These are phyloP conservation scores for Prunus davidiana DNA, from an alignment of 306 rosid species.

Conservation along the genomic window DNA sequence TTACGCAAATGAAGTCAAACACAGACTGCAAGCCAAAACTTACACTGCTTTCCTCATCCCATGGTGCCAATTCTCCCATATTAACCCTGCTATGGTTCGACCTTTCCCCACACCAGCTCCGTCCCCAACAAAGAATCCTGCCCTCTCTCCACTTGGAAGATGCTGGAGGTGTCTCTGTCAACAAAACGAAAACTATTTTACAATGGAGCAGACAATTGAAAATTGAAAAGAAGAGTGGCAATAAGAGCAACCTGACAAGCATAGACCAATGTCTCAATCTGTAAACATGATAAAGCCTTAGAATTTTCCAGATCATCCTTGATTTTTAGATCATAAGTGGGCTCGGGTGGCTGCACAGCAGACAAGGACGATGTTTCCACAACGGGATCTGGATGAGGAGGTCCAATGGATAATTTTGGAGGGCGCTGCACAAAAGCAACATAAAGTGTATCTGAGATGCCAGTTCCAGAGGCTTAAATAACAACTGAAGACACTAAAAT, in stretches of 20 bases:
- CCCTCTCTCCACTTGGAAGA: conserved; percentile 70
- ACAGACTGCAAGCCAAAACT: conserved; percentile 38
- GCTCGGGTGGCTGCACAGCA: conserved; percentile 99
- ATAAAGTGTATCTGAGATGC: conserved; percentile 21
- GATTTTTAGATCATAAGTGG: conserved; percentile 73
- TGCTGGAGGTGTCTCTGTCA: conserved; percentile 91
- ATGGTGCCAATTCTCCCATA: conserved; percentile 94
- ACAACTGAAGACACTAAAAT: conserved; percentile 11
- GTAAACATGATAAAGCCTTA: conserved; percentile 86
- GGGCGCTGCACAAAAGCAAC: conserved; percentile 70
- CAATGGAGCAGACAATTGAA: conserved; percentile 16
- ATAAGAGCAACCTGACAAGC: conserved; percentile 88
- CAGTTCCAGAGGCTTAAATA: conserved; percentile 27
- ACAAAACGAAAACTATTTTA: conserved; percentile 39
- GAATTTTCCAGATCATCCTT: conserved; percentile 64
- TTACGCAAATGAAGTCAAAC: not conserved
- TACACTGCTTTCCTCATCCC: conserved; percentile 87
- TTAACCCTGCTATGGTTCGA: conserved; percentile 92
- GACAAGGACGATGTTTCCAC: conserved; percentile 97
- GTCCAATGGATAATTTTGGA: conserved; percentile 88
- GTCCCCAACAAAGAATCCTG: conserved; percentile 93
- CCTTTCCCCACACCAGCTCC: conserved; percentile 99
- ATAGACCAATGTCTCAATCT: conserved; percentile 95
- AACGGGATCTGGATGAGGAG: conserved; percentile 92
- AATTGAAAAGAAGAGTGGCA: conserved; percentile 15